phyloP scores from a whole-genome alignment of 306 rosid genomes.

The Geum urbanum region DNA sequence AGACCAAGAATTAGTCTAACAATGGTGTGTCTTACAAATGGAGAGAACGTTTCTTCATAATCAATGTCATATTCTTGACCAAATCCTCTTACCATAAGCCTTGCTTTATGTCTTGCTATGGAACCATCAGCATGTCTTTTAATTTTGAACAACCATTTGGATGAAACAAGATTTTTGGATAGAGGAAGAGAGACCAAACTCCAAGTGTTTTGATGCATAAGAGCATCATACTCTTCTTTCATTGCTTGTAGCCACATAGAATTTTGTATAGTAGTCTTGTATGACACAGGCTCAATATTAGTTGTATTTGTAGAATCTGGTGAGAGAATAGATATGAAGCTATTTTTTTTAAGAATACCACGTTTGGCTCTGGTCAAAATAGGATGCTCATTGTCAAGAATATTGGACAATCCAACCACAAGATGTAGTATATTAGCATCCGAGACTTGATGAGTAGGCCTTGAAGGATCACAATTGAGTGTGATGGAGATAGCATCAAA shows the following conservation, averaged over 20 bases:
- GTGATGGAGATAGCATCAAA: not conserved
- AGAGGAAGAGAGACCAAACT: not conserved
- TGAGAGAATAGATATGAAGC: not conserved
- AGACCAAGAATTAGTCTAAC: too few species aligned
- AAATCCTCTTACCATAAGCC: too few species aligned
- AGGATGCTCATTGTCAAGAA: not conserved
- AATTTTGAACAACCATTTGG: not conserved
- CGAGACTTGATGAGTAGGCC: not conserved
- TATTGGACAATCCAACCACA: not conserved
- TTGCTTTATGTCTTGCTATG: too few species aligned
- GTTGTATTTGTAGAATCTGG: accelerated
- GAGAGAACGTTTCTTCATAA: too few species aligned
- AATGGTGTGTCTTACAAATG: too few species aligned
- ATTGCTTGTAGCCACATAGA: not conserved
- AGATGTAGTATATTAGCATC: not conserved
- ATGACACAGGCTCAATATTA: not conserved
- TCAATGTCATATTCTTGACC: too few species aligned
- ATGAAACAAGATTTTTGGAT: not conserved
- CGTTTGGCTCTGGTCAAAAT: not conserved
- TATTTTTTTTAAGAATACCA: too few species aligned
- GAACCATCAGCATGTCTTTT: too few species aligned
- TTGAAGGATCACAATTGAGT: not conserved
- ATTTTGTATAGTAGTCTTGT: not conserved
- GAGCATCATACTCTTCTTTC: not conserved
- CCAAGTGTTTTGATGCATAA: not conserved